Evolutionary conservation across 768 basidiomycete species (phyloP).

Genomic region (Psilocybe subaeruginosa): DNA sequence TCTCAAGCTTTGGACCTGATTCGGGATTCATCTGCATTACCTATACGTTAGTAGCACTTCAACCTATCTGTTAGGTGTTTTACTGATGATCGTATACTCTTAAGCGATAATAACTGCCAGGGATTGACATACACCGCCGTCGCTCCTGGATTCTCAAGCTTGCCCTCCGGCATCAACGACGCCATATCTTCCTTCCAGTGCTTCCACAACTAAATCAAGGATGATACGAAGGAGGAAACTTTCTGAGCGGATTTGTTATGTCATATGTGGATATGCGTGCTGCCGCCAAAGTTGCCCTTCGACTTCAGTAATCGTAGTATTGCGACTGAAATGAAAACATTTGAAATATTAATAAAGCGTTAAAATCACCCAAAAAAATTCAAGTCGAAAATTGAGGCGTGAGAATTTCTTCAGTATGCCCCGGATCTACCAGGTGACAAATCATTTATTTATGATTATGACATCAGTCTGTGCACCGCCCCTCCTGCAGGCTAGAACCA

Average conservation of each 20-base stretch:
- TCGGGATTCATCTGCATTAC: constrained; percentile 5
- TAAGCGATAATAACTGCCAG: background rate
- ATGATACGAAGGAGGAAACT: background rate
- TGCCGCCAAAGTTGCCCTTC: background rate
- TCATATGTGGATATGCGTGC: background rate
- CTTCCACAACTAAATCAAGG: constrained; percentile 4
- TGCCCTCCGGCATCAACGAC: constrained; percentile 5
- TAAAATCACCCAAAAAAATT: too few relatives aligned
- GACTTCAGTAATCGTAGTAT: too few relatives aligned
- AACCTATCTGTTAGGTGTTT: background rate
- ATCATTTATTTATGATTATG: too few relatives aligned
- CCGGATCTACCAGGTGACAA: too few relatives aligned
- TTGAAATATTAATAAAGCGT: too few relatives aligned
- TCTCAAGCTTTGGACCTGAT: constrained; percentile 10
- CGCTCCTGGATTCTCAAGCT: background rate
- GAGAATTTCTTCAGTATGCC: too few relatives aligned
- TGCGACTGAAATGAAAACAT: too few relatives aligned
- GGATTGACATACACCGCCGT: constrained; percentile 4
- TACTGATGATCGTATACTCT: too few relatives aligned
- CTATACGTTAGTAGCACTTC: background rate
- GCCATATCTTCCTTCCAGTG: constrained; percentile 6
- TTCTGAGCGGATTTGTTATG: background rate
- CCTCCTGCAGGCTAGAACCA: background rate
- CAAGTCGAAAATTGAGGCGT: too few relatives aligned
- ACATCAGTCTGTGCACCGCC: too few relatives aligned